These are phyloP conservation scores for Fragaria vesca DNA, from an alignment of 306 rosid genomes.

Conservation along the genomic window DNA sequence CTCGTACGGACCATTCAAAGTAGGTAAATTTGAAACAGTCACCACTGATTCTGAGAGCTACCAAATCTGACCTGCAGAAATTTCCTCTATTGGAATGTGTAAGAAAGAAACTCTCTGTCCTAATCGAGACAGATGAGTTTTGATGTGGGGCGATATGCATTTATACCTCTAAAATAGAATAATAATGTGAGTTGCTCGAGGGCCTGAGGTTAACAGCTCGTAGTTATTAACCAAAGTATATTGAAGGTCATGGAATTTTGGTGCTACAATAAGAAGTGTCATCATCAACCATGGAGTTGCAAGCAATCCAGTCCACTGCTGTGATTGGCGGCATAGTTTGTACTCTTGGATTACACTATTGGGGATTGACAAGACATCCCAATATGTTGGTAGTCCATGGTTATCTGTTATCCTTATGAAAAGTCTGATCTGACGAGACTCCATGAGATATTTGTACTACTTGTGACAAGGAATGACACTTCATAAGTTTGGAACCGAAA, in stretches of 20 bases:
- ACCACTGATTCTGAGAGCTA: not conserved
- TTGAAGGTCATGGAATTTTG: constrained; percentile 1
- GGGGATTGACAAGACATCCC: not conserved
- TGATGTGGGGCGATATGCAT: not conserved
- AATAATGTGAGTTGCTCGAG: not conserved
- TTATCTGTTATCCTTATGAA: not conserved
- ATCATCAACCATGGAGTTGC: not conserved
- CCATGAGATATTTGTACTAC: not conserved
- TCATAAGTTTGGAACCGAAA: too few species aligned
- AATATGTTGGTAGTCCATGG: constrained; percentile 3
- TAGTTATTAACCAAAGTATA: not conserved
- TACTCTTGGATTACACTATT: not conserved
- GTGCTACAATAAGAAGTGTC: not conserved
- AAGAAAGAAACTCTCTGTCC: not conserved
- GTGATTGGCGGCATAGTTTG: not conserved
- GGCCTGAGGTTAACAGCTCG: not conserved
- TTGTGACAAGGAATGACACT: not conserved
- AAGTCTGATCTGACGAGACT: not conserved
- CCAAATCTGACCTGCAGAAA: not conserved
- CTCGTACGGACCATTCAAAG: not conserved
- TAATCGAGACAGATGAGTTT: not conserved
- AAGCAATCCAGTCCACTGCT: not conserved
- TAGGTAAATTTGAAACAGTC: too few species aligned
- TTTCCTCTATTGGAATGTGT: not conserved
- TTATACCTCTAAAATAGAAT: not conserved